Conservation (phyloP, 225 moss, liverwort and hornwort genomes). For the Sphagnum contortum region DNA sequence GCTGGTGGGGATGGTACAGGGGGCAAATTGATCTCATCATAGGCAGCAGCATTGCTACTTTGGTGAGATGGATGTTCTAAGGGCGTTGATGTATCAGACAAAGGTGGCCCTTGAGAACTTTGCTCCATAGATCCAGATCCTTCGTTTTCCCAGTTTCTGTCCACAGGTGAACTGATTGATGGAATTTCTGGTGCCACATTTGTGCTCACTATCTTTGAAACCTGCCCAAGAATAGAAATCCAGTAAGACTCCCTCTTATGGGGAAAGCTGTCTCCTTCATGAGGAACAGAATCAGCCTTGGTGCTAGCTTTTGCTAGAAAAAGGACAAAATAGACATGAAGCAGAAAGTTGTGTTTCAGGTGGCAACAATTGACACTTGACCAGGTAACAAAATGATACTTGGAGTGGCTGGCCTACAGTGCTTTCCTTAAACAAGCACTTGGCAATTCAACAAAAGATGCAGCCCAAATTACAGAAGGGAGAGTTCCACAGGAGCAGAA, state of each 20-base stretch:
- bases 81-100: neutral
- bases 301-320: no score
- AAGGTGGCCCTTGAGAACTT: slow-evolving; percentile 17
- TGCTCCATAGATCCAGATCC: slow-evolving; percentile 25
- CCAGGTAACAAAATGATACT: no score
- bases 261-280: neutral
- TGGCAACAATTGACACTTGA: no score
- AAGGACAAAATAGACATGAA: no score
- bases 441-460: neutral
- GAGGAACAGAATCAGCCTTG: neutral
- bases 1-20: slow-evolving; percentile 80
- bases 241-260: no score
- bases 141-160: slow-evolving; percentile 19
- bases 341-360: no score
- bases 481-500: neutral
- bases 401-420: no score
- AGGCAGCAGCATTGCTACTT: slow-evolving; percentile 30
- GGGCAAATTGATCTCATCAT: slow-evolving; percentile 73
- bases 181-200: slow-evolving; percentile 30
- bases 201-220: slow-evolving; percentile 20
- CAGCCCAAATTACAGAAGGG: neutral
- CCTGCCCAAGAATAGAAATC: slow-evolving; percentile 19
- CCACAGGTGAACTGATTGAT: slow-evolving; percentile 13
- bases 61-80: slow-evolving; percentile 28
- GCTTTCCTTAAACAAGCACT: neutral